These are phyloP conservation scores for Chrysoporthe austroafricana DNA, from an alignment of 2,329 filamentous ascomycete species.

Conservation along the genomic window DNA sequence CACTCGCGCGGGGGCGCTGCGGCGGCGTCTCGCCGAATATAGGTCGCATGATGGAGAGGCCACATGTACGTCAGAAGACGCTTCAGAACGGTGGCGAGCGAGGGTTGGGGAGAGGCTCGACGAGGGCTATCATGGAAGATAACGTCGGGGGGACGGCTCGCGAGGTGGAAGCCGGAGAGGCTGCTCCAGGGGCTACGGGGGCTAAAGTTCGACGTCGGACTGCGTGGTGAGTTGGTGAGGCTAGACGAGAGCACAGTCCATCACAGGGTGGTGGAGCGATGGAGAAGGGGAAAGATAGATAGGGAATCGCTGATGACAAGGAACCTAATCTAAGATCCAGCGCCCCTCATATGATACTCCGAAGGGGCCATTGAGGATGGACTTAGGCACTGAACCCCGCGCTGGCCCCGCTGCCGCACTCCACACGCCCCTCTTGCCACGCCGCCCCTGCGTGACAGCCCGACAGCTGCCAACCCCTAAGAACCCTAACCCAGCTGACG, in stretches of 20 bases:
- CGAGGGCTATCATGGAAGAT: conserved; percentile 19
- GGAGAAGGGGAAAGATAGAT: background rate
- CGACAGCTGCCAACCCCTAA: background rate
- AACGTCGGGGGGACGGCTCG: background rate
- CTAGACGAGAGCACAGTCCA: conserved; percentile 9
- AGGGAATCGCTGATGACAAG: background rate
- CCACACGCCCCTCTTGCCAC: conserved; percentile 5
- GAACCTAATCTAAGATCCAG: background rate
- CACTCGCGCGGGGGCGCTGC: conserved; percentile 44
- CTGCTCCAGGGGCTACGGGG: background rate
- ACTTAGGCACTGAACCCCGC: conserved; percentile 5
- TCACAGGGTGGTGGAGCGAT: background rate
- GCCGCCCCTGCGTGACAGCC: too few species aligned
- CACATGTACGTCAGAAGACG: conserved; percentile 26
- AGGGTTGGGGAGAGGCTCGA: conserved; percentile 3
- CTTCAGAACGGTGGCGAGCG: conserved; percentile 9
- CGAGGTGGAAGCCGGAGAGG: background rate
- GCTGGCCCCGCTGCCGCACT: conserved; percentile 3
- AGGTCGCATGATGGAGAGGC: conserved; percentile 45
- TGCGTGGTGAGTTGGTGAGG: background rate
- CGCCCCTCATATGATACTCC: background rate
- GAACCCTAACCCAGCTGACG: background rate
- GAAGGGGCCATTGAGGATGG: background rate
- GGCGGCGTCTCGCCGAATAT: conserved; percentile 49
- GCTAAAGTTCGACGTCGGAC: background rate